Percentiles rank a stretch among this genome's conserved stretches.
These are phyloP conservation scores for Boletus edulis DNA, from an alignment of 768 basidiomycete species.

Conservation along the genomic window DNA sequence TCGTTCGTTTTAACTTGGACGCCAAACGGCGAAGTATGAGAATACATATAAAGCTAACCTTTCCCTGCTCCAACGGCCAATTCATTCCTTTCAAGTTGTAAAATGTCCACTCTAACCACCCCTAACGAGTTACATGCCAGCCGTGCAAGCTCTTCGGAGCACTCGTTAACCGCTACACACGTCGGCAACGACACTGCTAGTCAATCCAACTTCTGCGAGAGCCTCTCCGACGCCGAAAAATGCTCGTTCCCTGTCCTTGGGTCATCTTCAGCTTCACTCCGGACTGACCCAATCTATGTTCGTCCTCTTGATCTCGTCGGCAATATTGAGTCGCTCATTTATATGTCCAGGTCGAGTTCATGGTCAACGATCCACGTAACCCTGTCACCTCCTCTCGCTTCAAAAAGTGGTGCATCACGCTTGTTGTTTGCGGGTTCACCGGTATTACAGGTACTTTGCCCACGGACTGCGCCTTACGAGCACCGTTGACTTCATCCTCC, in stretches of 20 bases:
- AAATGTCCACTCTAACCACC: conserved; percentile 14
- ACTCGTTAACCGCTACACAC: conserved; percentile 13
- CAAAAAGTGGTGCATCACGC: conserved; percentile 41
- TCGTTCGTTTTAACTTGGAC: not conserved
- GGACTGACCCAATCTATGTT: conserved; percentile 9
- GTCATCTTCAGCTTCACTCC: conserved; percentile 7
- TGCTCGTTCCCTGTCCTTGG: not conserved
- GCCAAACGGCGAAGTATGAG: conserved; percentile 3
- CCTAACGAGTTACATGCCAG: conserved; percentile 7
- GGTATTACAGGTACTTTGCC: conserved; percentile 21
- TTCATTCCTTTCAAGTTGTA: conserved; percentile 12
- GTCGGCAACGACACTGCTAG: conserved; percentile 5
- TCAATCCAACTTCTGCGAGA: not conserved
- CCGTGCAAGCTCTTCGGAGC: conserved; percentile 11
- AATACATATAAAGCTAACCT: not conserved
- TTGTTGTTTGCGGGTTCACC: conserved; percentile 32
- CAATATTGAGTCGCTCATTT: not conserved
- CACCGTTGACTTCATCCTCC: not conserved
- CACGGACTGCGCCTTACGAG: not conserved
- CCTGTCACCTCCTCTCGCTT: conserved; percentile 35
- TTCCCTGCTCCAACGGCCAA: conserved; percentile 7
- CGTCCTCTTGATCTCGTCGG: not conserved
- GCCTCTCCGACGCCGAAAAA: conserved; percentile 11
- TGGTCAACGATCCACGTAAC: conserved; percentile 36
- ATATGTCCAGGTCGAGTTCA: conserved; percentile 35